These are phyloP conservation scores for Plenodomus tracheiphilus DNA, from an alignment of 2,329 filamentous ascomycete genomes.

Conservation along the genomic window DNA sequence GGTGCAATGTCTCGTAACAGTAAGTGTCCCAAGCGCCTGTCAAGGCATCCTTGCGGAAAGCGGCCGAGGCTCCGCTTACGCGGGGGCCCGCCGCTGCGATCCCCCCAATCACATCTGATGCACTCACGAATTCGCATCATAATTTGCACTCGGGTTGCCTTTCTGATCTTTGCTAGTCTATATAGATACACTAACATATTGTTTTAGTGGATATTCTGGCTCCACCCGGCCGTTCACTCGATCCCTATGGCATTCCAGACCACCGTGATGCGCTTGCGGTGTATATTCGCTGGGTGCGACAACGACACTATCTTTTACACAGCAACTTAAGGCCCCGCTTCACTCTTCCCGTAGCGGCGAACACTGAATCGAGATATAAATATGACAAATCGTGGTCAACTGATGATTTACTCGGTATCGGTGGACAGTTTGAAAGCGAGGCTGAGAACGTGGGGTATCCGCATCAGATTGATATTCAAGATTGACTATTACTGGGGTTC, in stretches of 20 bases:
- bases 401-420: constrained; percentile 5
- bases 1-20: not conserved
- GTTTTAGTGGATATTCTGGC: too few species aligned
- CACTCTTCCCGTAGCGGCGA: not conserved
- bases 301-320: constrained; percentile 13
- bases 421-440: constrained; percentile 6
- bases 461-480: constrained; percentile 10
- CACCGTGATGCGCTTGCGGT: constrained; percentile 25
- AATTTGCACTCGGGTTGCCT: not conserved
- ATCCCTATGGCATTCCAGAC: constrained; percentile 23
- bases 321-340: not conserved
- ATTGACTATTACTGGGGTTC: not conserved
- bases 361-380: not conserved
- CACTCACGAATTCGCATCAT: not conserved
- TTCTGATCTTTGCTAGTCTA: not conserved
- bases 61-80: not conserved
- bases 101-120: not conserved
- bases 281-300: constrained; percentile 25
- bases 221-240: constrained; percentile 19
- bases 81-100: not conserved
- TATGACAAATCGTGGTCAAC: not conserved
- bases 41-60: not conserved
- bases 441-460: constrained; percentile 1
- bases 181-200: too few species aligned
- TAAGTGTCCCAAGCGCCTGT: not conserved